phyloP scores from a whole-genome alignment of 2,329 filamentous ascomycete species.

The Colletotrichum limetticola region DNA sequence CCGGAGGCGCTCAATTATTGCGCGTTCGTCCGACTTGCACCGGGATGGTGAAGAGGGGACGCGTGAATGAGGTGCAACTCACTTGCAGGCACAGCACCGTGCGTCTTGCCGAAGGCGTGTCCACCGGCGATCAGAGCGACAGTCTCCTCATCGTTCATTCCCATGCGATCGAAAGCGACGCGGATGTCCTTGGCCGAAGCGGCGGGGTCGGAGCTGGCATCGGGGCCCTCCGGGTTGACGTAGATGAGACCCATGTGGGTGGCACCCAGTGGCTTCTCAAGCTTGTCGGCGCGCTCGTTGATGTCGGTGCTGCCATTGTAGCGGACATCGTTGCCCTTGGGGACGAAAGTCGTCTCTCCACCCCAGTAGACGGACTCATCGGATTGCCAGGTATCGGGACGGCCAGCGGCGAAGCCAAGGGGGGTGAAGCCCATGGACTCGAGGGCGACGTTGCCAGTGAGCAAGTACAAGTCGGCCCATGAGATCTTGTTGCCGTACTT shows the following conservation, averaged over 20 bases:
- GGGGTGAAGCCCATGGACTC: conserved; percentile 81
- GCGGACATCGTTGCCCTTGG: conserved; percentile 73
- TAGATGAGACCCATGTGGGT: conserved; percentile 84
- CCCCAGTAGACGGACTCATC: conserved; percentile 85
- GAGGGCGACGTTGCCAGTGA: conserved; percentile 80
- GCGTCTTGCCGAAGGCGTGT: conserved; percentile 84
- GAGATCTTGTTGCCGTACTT: conserved; percentile 88
- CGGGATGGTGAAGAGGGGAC: neutral
- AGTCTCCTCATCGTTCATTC: conserved; percentile 86
- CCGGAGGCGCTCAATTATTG: neutral
- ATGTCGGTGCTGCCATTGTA: conserved; percentile 57
- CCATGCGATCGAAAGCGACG: conserved; percentile 81
- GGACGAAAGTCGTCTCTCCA: conserved; percentile 75
- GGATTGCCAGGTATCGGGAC: conserved; percentile 78
- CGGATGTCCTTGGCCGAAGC: conserved; percentile 79
- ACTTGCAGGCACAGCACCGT: conserved; percentile 67
- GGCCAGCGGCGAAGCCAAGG: conserved; percentile 79
- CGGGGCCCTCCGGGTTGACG: conserved; percentile 83
- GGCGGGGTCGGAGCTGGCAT: conserved; percentile 76
- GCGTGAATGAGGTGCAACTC: neutral
- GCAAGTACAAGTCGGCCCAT: conserved; percentile 78
- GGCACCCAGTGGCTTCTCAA: conserved; percentile 75
- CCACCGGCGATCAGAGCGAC: conserved; percentile 83
- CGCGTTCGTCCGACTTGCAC: neutral
- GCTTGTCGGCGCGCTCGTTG: conserved; percentile 40